Conservation (phyloP, 495 filamentous ascomycete genomes). For the Penicillium turbatum region DNA sequence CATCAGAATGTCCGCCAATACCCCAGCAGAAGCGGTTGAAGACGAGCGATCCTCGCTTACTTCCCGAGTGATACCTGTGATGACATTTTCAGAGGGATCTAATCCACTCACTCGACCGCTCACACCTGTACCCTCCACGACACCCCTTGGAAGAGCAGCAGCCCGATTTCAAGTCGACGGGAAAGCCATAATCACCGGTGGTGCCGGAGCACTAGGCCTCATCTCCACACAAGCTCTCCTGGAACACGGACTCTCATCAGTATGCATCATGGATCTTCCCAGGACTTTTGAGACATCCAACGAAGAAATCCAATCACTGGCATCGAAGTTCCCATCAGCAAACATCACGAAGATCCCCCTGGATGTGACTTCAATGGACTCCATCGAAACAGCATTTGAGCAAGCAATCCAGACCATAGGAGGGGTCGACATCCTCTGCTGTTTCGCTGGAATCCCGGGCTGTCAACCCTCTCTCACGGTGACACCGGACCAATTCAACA, state of each 20-base stretch:
- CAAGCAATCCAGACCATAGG: slow-evolving; percentile 42
- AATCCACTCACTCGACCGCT: slow-evolving; percentile 3
- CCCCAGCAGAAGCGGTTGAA: not conserved
- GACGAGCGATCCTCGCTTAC: slow-evolving; percentile 15
- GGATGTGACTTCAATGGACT: slow-evolving; percentile 55
- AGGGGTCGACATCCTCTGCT: slow-evolving; percentile 53
- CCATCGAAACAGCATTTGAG: slow-evolving; percentile 44
- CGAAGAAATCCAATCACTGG: slow-evolving; percentile 39
- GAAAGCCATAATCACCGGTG: slow-evolving; percentile 66
- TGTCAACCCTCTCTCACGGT: slow-evolving; percentile 55
- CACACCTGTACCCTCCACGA: slow-evolving; percentile 45
- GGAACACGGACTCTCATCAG: slow-evolving; percentile 61
- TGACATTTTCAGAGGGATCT: slow-evolving; percentile 50
- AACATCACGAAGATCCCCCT: slow-evolving; percentile 46
- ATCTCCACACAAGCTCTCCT: slow-evolving; percentile 57
- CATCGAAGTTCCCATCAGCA: slow-evolving; percentile 49
- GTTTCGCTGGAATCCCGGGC: slow-evolving; percentile 65
- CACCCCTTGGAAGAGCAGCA: slow-evolving; percentile 47
- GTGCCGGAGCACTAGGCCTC: slow-evolving; percentile 63
- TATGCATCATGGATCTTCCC: slow-evolving; percentile 59
- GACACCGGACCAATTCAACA: slow-evolving; percentile 50
- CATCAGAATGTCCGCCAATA: not conserved
- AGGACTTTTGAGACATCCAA: slow-evolving; percentile 38
- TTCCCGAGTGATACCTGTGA: slow-evolving; percentile 55
- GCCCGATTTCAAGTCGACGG: slow-evolving; percentile 56